Evolutionary conservation across 768 basidiomycete genomes (phyloP).

Genomic region (Russula olivacea): DNA sequence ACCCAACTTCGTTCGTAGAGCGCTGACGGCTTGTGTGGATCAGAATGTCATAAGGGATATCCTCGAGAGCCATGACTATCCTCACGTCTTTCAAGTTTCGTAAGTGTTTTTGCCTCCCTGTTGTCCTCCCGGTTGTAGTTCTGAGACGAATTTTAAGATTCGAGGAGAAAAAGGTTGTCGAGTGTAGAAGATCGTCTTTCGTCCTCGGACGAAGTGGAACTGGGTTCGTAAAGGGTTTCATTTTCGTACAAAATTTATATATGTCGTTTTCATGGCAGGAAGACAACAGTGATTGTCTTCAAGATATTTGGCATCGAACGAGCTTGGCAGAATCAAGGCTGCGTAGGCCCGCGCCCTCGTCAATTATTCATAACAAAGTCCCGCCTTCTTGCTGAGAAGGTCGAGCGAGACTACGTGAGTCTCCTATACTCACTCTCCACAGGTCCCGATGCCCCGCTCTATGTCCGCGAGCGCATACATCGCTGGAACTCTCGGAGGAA

Average conservation of each 20-base stretch:
- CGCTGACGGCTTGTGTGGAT: not conserved
- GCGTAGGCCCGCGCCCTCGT: slow-evolving; percentile 42
- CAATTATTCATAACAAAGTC: slow-evolving; percentile 75
- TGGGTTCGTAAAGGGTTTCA: slow-evolving; percentile 41
- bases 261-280: slow-evolving; percentile 35
- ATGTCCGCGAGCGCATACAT: slow-evolving; percentile 34
- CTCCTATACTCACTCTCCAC: slow-evolving; percentile 42
- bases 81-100: slow-evolving; percentile 22
- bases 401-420: slow-evolving; percentile 57
- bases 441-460: slow-evolving; percentile 34
- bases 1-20: not conserved
- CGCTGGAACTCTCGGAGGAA: slow-evolving; percentile 19
- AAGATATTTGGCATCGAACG: slow-evolving; percentile 67
- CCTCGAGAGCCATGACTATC: slow-evolving; percentile 18
- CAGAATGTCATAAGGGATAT: slow-evolving; percentile 16
- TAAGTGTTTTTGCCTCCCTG: not conserved
- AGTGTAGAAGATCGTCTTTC: slow-evolving; percentile 17
- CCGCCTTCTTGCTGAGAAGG: slow-evolving; percentile 56
- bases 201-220: slow-evolving; percentile 56
- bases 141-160: slow-evolving; percentile 3
- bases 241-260: not conserved
- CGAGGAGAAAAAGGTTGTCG: slow-evolving; percentile 21
- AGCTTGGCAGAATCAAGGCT: slow-evolving; percentile 40
- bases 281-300: slow-evolving; percentile 73
- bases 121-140: not conserved